phyloP scores from a whole-genome alignment of 768 basidiomycete genomes.

The Collybiopsis luxurians region DNA sequence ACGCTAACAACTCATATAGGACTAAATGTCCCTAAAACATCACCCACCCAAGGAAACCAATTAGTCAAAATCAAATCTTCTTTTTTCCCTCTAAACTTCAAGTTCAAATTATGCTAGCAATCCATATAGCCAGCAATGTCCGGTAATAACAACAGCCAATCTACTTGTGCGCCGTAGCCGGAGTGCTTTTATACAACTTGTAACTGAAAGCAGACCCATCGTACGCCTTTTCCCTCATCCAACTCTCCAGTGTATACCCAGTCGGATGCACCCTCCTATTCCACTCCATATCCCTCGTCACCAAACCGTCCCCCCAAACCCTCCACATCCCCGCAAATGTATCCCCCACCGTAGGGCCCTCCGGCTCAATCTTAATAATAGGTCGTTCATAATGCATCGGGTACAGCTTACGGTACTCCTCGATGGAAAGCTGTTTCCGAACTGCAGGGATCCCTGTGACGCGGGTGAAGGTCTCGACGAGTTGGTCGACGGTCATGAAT shows the following conservation, averaged over 20 bases:
- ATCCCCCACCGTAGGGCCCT: constrained; percentile 30
- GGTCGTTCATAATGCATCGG: constrained; percentile 21
- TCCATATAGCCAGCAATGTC: no score
- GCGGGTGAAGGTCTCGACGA: constrained; percentile 33
- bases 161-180: no score
- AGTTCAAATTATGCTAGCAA: no score
- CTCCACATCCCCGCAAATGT: constrained; percentile 45
- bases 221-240: constrained; percentile 39
- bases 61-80: no score
- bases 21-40: no score
- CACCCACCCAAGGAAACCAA: no score
- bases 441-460: constrained; percentile 34
- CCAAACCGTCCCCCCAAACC: constrained; percentile 40
- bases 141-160: no score
- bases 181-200: no score
- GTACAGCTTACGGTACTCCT: constrained; percentile 30
- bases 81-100: no score
- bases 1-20: no score
- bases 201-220: no score
- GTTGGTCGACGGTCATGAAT: constrained; percentile 32
- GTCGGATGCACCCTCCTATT: constrained; percentile 33
- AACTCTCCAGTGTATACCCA: constrained; percentile 32
- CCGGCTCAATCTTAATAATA: constrained; percentile 26
- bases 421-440: constrained; percentile 26
- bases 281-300: constrained; percentile 43